phyloP scores from a whole-genome alignment of 148 eudicot genomes.

The Fagopyrum homotropicum region DNA sequence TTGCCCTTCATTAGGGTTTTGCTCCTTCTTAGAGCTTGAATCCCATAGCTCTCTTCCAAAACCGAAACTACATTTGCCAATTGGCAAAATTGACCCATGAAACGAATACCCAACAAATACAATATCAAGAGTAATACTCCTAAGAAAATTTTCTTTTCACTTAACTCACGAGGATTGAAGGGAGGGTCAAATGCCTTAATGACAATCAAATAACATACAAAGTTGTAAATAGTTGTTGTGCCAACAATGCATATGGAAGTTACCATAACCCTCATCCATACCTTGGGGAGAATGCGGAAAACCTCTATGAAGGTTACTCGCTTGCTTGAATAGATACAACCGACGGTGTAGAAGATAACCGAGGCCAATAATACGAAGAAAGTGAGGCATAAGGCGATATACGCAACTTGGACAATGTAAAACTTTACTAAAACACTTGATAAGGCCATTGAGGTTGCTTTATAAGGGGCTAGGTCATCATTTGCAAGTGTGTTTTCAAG shows the following conservation, averaged over 20 bases:
- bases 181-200: neutral
- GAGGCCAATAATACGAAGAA: slow-evolving; percentile 32
- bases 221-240: slow-evolving; percentile 18
- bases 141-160: neutral
- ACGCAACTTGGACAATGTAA: slow-evolving; percentile 17
- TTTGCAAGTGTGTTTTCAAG: neutral
- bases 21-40: slow-evolving; percentile 7
- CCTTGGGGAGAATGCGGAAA: slow-evolving; percentile 29
- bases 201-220: neutral
- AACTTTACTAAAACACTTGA: neutral
- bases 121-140: neutral
- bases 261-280: slow-evolving; percentile 35
- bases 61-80: neutral
- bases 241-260: slow-evolving; percentile 29
- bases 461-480: neutral
- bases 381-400: slow-evolving; percentile 19
- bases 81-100: neutral
- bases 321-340: slow-evolving; percentile 23
- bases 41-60: neutral
- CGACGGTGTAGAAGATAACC: slow-evolving; percentile 34
- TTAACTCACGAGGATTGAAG: slow-evolving; percentile 15
- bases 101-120: neutral
- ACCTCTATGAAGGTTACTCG: slow-evolving; percentile 24
- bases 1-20: neutral
- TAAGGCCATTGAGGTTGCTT: neutral